These are phyloP conservation scores for Podospora australis DNA, from an alignment of 495 filamentous ascomycete species.

Conservation along the genomic window DNA sequence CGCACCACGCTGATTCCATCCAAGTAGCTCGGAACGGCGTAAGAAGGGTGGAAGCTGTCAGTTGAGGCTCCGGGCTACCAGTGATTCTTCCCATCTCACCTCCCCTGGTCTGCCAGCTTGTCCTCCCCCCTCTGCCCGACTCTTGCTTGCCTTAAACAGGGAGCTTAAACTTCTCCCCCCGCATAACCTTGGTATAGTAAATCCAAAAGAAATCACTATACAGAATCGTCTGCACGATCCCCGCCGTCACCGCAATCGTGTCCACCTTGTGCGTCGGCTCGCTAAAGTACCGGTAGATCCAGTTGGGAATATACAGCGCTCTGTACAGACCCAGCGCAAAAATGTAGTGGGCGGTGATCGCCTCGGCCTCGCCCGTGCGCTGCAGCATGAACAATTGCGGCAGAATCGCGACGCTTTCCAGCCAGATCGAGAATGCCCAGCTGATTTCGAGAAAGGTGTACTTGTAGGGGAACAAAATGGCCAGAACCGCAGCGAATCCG, in stretches of 20 bases:
- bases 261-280: conserved; percentile 64
- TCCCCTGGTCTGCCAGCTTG: too few relatives aligned
- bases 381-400: conserved; percentile 98
- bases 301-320: conserved; percentile 96
- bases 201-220: conserved; percentile 99
- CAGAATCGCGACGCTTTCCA: conserved; percentile 92
- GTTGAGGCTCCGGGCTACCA: too few relatives aligned
- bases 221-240: conserved; percentile 84
- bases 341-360: conserved; percentile 97
- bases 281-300: conserved; percentile 80
- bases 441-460: conserved; percentile 72
- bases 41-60: too few relatives aligned
- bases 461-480: conserved; percentile 73
- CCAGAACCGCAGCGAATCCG: conserved; percentile 68
- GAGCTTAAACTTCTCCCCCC: conserved; percentile 82
- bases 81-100: too few relatives aligned
- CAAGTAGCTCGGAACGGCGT: too few relatives aligned
- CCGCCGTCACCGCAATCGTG: conserved; percentile 76
- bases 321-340: conserved; percentile 89
- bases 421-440: conserved; percentile 97
- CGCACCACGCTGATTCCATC: too few relatives aligned
- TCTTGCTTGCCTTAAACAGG: conserved; percentile 52
- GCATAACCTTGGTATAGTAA: conserved; percentile 91
- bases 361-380: conserved; percentile 93
- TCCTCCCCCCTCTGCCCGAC: neutral